Base-by-base conservation (phyloP, 495 filamentous ascomycete species). In the Talaromyces nanjingensis region DNA sequence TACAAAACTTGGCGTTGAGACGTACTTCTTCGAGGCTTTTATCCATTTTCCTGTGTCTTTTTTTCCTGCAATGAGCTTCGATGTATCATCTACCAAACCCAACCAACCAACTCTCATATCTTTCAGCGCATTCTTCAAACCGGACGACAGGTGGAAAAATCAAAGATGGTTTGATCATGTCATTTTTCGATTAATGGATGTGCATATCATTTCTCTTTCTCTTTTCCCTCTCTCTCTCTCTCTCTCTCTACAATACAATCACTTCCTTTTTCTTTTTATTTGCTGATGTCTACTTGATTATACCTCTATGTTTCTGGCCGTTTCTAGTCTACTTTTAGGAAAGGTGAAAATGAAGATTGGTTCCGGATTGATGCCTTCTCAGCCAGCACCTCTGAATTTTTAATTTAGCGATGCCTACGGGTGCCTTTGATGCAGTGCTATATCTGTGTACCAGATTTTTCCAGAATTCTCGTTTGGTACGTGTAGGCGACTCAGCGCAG, bases 1-100 rank as follows among this genome's bases (percentile, higher is more conserved):
- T 62, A 73, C 70, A 73, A 71, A 78, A 71, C 69, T 73, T 71
- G 77, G 77, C 77, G 77, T 80, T 79, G 69, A 76, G 70, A 73
- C 72, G 72, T 74, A 71, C 65, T 69, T 63, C 68, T 72, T 64
- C 72, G 68, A 66, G 71, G 56, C 56, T 33, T 58, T 59, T 37
- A 31, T 37, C 56, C 53, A 56, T 56, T 56, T 56, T 56, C 27
- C 27, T 56, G 22, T 56, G 22, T 59, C 5, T n/a, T 57, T 20
- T 59, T 3, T 37, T 22, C 18, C 31, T 59, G 56, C 56, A 37
- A 33, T 22, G 31, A 59, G 27, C 31, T 37, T 59, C 29, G 56
- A 59, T 59, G 56, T 59, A 59, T 59, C 56, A 59, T 59, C 25
- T 55, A 25, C 52, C 52, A 25, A 29, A 18, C 45, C 8, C 56